A percentile compares a stretch with the other conserved stretches of the same genome.
Conservation (phyloP, 495 filamentous ascomycete genomes). For the Trichoderma erinaceum region DNA sequence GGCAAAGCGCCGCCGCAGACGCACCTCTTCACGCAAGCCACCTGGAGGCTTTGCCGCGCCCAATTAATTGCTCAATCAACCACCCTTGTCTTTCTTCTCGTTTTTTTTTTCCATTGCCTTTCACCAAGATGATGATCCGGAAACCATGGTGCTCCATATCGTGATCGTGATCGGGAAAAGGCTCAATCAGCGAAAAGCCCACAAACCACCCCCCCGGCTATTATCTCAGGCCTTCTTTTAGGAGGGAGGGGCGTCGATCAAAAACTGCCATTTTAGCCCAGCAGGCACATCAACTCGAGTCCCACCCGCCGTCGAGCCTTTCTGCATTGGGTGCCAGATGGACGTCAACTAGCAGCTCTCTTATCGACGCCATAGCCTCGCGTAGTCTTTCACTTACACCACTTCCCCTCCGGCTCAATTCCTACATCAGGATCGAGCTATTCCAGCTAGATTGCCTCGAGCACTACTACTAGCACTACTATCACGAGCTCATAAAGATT, state of each 20-base stretch:
- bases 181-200: background rate
- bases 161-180: background rate
- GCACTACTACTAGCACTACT: background rate
- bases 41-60: too few relatives aligned
- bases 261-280: slow-evolving; percentile 1
- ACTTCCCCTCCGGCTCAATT: background rate
- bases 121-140: too few relatives aligned
- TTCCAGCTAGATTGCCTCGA: background rate
- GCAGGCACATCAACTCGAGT: background rate
- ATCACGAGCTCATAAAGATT: background rate
- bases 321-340: background rate
- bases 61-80: too few relatives aligned
- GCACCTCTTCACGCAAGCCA: too few relatives aligned
- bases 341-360: background rate
- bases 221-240: background rate
- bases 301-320: background rate
- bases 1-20: too few relatives aligned
- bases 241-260: background rate
- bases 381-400: background rate
- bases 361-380: slow-evolving; percentile 7
- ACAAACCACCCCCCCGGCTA: background rate
- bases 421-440: background rate
- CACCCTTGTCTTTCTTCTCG: too few relatives aligned
- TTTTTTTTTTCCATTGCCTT: too few relatives aligned
- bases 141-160: too few relatives aligned